A percentile compares a stretch with the other conserved stretches of the same genome.
Conservation (phyloP, 139 green algal genomes). For the Volvox africanus region DNA sequence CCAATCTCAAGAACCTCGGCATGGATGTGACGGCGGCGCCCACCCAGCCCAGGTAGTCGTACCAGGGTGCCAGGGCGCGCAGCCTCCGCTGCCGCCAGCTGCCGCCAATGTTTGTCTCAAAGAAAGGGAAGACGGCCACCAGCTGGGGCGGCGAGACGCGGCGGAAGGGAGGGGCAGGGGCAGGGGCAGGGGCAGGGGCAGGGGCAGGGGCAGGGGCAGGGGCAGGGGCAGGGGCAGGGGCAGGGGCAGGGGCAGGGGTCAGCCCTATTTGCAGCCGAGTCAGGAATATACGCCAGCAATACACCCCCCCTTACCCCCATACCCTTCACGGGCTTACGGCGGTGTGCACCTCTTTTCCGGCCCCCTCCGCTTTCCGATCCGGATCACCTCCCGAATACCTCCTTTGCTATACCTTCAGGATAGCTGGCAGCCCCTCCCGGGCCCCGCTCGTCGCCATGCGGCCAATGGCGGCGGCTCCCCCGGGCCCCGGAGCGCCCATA, state of each 20-base stretch:
- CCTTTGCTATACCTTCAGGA: neutral
- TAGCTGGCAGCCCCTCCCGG: neutral
- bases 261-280: no score
- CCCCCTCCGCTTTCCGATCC: no score
- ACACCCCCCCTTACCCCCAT: no score
- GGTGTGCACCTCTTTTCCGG: no score
- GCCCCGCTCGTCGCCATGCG: no score
- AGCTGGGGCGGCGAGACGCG: neutral
- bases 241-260: no score
- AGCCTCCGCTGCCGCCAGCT: slow-evolving; percentile 28
- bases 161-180: neutral
- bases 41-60: slow-evolving; percentile 12
- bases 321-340: no score
- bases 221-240: no score
- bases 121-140: slow-evolving; percentile 45
- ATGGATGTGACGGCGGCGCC: neutral
- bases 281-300: no score
- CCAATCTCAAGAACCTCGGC: neutral
- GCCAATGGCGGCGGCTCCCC: no score
- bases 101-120: slow-evolving; percentile 18
- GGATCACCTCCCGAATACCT: no score
- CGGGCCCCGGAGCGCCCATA: no score
- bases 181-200: neutral
- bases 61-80: neutral
- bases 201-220: neutral